Base-by-base conservation (phyloP, 768 basidiomycete species). In the Macrocybe gigantea region DNA sequence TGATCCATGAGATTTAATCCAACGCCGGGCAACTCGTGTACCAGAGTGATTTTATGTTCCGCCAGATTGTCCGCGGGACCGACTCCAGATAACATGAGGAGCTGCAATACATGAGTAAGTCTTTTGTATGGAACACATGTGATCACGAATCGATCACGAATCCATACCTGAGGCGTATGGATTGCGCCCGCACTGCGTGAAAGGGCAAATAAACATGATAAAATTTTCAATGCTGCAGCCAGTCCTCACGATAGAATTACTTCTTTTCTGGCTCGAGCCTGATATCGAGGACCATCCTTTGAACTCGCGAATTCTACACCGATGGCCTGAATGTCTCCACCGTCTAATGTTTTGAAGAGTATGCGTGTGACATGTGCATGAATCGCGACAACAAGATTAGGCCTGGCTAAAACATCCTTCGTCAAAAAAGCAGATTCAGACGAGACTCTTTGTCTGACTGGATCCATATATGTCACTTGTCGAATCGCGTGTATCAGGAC, bases 1-100 rank as follows among this genome's bases (percentile, higher is more conserved):
- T 94, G 92, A 61, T 94, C 92, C 43, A 77, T 67, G 31, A 93
- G 75, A 59, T 88, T 78, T 14, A 75, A 68, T 7, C 92, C 92
- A 10, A 93, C 88, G 7, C 78, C 80, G 0, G 88, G 83, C 5
- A 83, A 73, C 53, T 92, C 79, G 6, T 77, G 60, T 12, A 83
- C 61, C 32, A 83, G 66, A 0, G 77, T 71, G 38, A 93, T 83
- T 11, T 64, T 62, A 53, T 79, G 66, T 7, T 64, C 58, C n/a
- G 68, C 54, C 35, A 93, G 72, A 33, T 86, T 72, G 3, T 67
- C 62, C 1, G 73, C 72, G 31, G 87, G 83, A 12, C 92, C 92
- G 38, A 93, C 69, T 15, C 92, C 92, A 6, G 86, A 88, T 34
- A 88, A 71, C 75, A 85, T 76, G 13, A 88, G 72, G 34, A 88